Conservation (phyloP, 2,329 filamentous ascomycete genomes). For the Alternaria triticimaculans region DNA sequence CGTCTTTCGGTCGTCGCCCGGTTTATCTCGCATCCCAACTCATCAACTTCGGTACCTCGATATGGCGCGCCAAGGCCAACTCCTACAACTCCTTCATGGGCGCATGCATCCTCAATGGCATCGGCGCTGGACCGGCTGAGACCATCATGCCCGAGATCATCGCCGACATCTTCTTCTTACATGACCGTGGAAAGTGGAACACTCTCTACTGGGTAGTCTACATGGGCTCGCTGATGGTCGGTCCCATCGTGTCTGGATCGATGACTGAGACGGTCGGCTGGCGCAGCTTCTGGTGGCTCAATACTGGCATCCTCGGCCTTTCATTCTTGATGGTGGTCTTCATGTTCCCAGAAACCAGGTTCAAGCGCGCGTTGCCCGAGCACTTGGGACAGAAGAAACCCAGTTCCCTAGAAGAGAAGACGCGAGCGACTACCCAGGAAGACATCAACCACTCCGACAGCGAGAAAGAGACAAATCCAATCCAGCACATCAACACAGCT, state of each 20-base stretch:
- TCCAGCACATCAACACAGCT: conserved; percentile 32
- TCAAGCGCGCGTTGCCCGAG: conserved; percentile 55
- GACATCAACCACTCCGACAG: conserved; percentile 15
- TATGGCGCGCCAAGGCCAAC: conserved; percentile 65
- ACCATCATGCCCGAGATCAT: conserved; percentile 69
- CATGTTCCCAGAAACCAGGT: conserved; percentile 69
- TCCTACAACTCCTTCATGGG: conserved; percentile 70
- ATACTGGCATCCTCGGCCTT: conserved; percentile 61
- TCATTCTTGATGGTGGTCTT: conserved; percentile 62
- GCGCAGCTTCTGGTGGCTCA: conserved; percentile 72
- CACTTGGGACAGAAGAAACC: conserved; percentile 20
- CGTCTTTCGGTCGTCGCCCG: conserved; percentile 62
- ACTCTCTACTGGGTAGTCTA: conserved; percentile 68
- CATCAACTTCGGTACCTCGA: conserved; percentile 60
- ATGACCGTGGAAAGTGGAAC: conserved; percentile 68
- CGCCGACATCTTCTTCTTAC: conserved; percentile 69
- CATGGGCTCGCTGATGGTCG: conserved; percentile 67
- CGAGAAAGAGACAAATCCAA: conserved; percentile 32
- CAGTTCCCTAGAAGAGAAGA: conserved; percentile 29
- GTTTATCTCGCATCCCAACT: conserved; percentile 61
- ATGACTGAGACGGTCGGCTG: conserved; percentile 67
- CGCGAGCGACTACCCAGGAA: conserved; percentile 14
- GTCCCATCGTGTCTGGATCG: conserved; percentile 64
- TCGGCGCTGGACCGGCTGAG: conserved; percentile 68
- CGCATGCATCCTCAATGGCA: conserved; percentile 66